phyloP scores from a whole-genome alignment of 176 grass and related monocot genomes.

The Chrysopogon serrulatus region DNA sequence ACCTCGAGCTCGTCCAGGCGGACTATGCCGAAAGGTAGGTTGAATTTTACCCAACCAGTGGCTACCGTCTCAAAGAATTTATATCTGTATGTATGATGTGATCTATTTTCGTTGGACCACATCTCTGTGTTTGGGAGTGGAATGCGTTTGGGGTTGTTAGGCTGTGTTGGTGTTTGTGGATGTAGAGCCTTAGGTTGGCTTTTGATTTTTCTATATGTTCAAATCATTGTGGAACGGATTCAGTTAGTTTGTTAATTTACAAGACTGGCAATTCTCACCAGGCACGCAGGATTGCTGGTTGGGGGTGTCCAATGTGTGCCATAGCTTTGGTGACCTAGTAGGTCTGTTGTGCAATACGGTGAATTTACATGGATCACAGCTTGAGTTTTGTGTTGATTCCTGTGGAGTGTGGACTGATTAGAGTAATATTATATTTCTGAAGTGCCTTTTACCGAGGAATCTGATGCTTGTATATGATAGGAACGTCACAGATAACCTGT shows the following conservation, averaged over 20 bases:
- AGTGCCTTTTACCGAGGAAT: not conserved
- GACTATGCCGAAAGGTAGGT: constrained; percentile 58
- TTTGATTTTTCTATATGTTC: not conserved
- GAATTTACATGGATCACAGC: not conserved
- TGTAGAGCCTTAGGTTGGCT: not conserved
- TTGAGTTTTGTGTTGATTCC: not conserved
- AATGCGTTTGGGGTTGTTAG: not conserved
- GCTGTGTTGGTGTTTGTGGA: not conserved
- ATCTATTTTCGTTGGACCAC: not conserved
- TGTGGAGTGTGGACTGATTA: not conserved
- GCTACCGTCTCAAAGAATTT: not conserved
- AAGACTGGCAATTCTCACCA: not conserved
- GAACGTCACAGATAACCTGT: not conserved
- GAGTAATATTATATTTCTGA: not conserved
- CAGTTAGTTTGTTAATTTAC: not conserved
- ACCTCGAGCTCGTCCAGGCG: constrained; percentile 66
- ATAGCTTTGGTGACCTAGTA: not conserved
- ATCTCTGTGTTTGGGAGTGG: not conserved
- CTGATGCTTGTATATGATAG: not conserved
- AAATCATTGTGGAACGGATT: not conserved
- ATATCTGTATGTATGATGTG: not conserved
- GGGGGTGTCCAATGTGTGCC: not conserved
- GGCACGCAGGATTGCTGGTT: not conserved
- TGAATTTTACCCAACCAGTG: not conserved
- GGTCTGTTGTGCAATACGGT: not conserved